Evolutionary conservation across 2,329 filamentous ascomycete genomes (phyloP), one percentile per base, ranked within the genome.

Genomic region (Myriosclerotinia duriaeana): DNA sequence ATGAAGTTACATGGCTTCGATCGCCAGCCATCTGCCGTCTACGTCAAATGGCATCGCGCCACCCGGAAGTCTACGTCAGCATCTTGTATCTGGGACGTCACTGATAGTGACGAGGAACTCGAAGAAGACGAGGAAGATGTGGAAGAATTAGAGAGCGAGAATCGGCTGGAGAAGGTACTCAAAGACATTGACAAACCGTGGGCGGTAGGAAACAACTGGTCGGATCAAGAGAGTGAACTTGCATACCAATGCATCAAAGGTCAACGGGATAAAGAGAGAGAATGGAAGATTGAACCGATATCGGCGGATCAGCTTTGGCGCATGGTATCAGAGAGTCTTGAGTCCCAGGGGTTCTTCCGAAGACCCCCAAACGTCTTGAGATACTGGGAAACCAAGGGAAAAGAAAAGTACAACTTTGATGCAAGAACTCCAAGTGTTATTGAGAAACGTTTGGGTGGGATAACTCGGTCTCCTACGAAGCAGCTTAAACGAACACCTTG

Each of bases 331-430:
- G 11, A 60, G 2, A 9, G 30, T 12, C 46, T 60, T 38, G 30
- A 15, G 22, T 22, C n/a, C 9, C 58, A 20, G 7, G 44, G 34
- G 1, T 50, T 61, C n/a, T 40, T 50, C 17, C 58, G 58, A 38
- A 61, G 50, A 52, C 7, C 11, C 14, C 5, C 44, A 20, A 61
- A 61, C 14, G n/a, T 61, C 40, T 61, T 17, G n/a, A 5, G 15
- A 12, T 61, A 61, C 34, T 61, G 58, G 58, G 50, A 26, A 9
- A 61, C 46, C 8, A 61, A 61, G 44, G 58, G 58, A 17, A 38
- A 14, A 40, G n/a, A 50, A 38, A 61, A 61, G 58, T 34, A 61
- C n/a, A 50, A 61, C 3, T 20, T 50, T 15, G 58, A 61, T 14
- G 58, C 46, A 38, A 61, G 46, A 50, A 38, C 58, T 50, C 20